Evolutionary conservation across 208 protist species (phyloP).

Genomic region (Naegleria fowleri): DNA sequence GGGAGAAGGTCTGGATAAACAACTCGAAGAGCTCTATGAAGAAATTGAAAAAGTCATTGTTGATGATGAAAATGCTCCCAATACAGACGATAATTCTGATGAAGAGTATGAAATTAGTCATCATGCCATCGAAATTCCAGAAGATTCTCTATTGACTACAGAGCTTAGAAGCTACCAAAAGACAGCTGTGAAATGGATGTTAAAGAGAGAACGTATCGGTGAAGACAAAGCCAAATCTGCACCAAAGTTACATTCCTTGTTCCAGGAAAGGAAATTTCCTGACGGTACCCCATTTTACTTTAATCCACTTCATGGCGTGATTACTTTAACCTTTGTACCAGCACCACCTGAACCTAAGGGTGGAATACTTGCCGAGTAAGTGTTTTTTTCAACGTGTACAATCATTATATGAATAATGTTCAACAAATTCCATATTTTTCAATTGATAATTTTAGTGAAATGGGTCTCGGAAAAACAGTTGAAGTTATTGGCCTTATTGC

Average conservation of each 20-base stretch:
- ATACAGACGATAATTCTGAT: neutral
- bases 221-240: neutral
- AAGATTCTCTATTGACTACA: neutral
- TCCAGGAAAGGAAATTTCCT: neutral
- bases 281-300: neutral
- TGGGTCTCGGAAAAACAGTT: slow-evolving; percentile 69
- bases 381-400: neutral
- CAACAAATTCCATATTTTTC: neutral
- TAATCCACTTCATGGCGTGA: neutral
- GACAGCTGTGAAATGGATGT: slow-evolving; percentile 14
- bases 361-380: slow-evolving; percentile 32
- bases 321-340: neutral
- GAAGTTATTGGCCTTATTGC: slow-evolving; percentile 59
- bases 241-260: neutral
- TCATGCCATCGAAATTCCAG: neutral
- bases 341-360: slow-evolving; percentile 25
- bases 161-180: slow-evolving; percentile 17
- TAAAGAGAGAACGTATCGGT: neutral
- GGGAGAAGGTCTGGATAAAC: neutral
- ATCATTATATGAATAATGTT: neutral
- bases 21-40: neutral
- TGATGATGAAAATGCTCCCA: neutral
- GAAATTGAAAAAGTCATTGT: neutral
- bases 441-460: slow-evolving; percentile 53
- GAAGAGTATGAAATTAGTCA: neutral